These are phyloP conservation scores for Silene noctiflora DNA, from an alignment of 179 eudicot species.

Conservation along the genomic window DNA sequence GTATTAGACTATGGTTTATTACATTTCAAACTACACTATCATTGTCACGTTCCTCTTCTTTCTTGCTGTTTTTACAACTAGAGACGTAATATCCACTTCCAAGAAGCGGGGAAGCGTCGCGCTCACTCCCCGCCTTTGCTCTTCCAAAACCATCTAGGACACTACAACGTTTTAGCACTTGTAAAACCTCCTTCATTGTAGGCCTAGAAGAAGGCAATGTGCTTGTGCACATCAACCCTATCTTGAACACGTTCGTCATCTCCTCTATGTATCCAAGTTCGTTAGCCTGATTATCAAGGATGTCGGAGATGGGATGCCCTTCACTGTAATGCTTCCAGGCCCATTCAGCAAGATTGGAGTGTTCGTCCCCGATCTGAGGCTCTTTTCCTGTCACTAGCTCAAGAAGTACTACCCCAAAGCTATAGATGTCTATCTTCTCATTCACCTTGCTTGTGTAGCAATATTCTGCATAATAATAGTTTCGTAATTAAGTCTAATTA, in stretches of 20 bases:
- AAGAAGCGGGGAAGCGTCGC: conserved; percentile 49
- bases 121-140: conserved; percentile 32
- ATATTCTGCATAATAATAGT: conserved; percentile 42
- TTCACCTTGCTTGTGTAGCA: conserved; percentile 47
- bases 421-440: conserved; percentile 65
- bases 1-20: background rate
- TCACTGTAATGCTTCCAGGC: conserved; percentile 48
- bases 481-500: background rate
- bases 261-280: conserved; percentile 44
- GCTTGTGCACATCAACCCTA: conserved; percentile 71
- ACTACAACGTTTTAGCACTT: conserved; percentile 40
- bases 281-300: conserved; percentile 46
- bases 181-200: conserved; percentile 68
- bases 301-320: conserved; percentile 42
- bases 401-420: conserved; percentile 71
- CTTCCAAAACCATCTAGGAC: conserved; percentile 20
- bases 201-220: conserved; percentile 58
- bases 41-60: conserved; percentile 29
- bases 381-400: conserved; percentile 68
- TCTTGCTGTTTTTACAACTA: conserved; percentile 40
- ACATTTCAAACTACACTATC: conserved; percentile 26
- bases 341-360: conserved; percentile 49
- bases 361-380: conserved; percentile 42
- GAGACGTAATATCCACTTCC: conserved; percentile 32
- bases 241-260: conserved; percentile 51